Evolutionary conservation across 176 grass and related monocot species (phyloP).

Genomic region (Oryza punctata): DNA sequence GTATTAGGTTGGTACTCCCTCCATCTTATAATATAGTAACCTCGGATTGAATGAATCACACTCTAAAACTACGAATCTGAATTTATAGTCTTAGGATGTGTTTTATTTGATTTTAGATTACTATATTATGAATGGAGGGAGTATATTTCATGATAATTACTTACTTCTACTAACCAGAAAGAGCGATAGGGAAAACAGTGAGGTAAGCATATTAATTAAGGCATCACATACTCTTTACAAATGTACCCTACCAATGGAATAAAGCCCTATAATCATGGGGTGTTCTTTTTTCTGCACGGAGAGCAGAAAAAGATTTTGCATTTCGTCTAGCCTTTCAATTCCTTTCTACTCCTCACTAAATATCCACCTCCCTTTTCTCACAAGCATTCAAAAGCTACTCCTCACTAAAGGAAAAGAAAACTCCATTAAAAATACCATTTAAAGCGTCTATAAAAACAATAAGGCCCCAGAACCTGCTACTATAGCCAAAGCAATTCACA

Average conservation of each 20-base stretch:
- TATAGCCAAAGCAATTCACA: slow-evolving; percentile 19
- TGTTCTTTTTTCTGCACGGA: not conserved
- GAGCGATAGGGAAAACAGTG: too few relatives aligned
- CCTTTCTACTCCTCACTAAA: not conserved
- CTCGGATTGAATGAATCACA: too few relatives aligned
- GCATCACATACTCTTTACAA: not conserved
- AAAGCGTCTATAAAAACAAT: slow-evolving; percentile 35
- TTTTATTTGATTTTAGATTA: too few relatives aligned
- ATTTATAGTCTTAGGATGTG: too few relatives aligned
- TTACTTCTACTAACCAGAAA: too few relatives aligned
- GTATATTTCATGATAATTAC: too few relatives aligned
- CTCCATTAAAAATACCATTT: slow-evolving; percentile 19
- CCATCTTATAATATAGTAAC: too few relatives aligned
- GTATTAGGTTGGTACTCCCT: too few relatives aligned
- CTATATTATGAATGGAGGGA: too few relatives aligned
- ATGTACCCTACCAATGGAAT: not conserved
- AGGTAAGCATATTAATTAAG: too few relatives aligned
- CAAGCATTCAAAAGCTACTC: slow-evolving; percentile 18
- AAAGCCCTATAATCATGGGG: not conserved
- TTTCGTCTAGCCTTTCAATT: slow-evolving; percentile 18
- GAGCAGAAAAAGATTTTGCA: not conserved
- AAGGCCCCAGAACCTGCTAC: slow-evolving; percentile 27
- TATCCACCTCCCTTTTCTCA: not conserved
- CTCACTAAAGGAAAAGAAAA: not conserved
- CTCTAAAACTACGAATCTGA: too few relatives aligned